Conservation (phyloP, 2,329 filamentous ascomycete genomes). For the Amauroascus niger region DNA sequence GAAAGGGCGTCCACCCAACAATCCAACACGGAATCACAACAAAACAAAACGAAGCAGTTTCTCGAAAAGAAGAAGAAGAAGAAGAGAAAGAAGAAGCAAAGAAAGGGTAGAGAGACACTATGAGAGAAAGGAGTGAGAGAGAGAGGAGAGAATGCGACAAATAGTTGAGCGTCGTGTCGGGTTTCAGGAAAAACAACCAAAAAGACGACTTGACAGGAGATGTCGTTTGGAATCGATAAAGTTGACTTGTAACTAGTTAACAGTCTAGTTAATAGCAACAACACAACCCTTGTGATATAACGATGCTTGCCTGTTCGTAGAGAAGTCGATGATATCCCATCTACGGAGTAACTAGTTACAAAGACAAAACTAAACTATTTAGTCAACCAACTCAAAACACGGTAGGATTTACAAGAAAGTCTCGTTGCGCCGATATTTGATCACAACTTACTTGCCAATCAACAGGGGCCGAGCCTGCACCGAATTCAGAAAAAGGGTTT, state of each 20-base stretch:
- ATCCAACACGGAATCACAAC: neutral
- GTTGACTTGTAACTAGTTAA: neutral
- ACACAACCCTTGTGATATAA: neutral
- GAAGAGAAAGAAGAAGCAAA: neutral
- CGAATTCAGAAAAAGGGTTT: slow-evolving; percentile 1
- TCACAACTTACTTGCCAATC: neutral
- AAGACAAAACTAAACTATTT: too few species aligned
- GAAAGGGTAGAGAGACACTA: neutral
- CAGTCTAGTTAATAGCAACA: neutral
- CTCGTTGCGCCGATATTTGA: too few species aligned
- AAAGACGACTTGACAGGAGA: too few species aligned
- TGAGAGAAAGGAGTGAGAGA: neutral
- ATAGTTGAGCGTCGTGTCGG: neutral
- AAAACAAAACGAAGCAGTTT: neutral
- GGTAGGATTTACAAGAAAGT: slow-evolving; percentile 6
- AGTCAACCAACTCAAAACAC: neutral
- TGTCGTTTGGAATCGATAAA: too few species aligned
- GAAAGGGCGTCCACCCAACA: slow-evolving; percentile 1
- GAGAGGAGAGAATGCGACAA: neutral
- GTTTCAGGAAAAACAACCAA: too few species aligned
- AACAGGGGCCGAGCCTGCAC: neutral
- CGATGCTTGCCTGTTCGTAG: neutral
- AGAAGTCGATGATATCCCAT: neutral
- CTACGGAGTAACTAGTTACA: neutral
- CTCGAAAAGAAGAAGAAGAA: neutral